Conservation (phyloP, 2,329 filamentous ascomycete species). For the Fusarium illudens region DNA sequence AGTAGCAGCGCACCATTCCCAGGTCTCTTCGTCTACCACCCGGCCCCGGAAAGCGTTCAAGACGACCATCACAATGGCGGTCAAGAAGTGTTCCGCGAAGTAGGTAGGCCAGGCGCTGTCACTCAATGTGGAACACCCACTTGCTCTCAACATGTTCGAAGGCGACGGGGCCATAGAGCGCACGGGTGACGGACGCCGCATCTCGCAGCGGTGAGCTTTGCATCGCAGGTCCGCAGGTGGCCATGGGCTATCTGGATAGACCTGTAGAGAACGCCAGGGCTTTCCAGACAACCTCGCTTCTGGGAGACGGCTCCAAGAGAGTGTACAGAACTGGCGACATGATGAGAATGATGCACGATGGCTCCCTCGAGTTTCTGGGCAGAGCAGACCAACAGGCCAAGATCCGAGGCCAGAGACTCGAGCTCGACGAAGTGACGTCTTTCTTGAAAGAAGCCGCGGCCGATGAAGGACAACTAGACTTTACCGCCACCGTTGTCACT, state of each 20-base stretch:
- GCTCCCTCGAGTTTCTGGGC: slow-evolving; percentile 12
- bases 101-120: slow-evolving; percentile 18
- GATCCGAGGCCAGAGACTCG: slow-evolving; percentile 22
- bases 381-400: slow-evolving; percentile 23
- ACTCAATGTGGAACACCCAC: slow-evolving; percentile 21
- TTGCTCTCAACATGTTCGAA: slow-evolving; percentile 20
- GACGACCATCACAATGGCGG: neutral
- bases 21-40: slow-evolving; percentile 20
- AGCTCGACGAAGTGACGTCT: slow-evolving; percentile 13
- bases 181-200: slow-evolving; percentile 18
- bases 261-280: slow-evolving; percentile 11
- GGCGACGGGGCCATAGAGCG: neutral
- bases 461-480: neutral
- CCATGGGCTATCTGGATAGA: slow-evolving; percentile 18
- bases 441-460: slow-evolving; percentile 2
- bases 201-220: slow-evolving; percentile 20
- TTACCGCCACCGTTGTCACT: slow-evolving; percentile 16
- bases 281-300: neutral
- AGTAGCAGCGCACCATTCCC: slow-evolving; percentile 11
- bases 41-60: neutral
- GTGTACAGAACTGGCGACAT: slow-evolving; percentile 24
- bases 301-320: neutral
- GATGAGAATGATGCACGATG: slow-evolving; percentile 29
- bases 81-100: slow-evolving; percentile 2
- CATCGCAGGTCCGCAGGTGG: slow-evolving; percentile 19